A percentile compares a stretch with the other conserved stretches of the same genome.
Conservation (phyloP, 495 filamentous ascomycete genomes). For the Penicillium atrosanguineum region DNA sequence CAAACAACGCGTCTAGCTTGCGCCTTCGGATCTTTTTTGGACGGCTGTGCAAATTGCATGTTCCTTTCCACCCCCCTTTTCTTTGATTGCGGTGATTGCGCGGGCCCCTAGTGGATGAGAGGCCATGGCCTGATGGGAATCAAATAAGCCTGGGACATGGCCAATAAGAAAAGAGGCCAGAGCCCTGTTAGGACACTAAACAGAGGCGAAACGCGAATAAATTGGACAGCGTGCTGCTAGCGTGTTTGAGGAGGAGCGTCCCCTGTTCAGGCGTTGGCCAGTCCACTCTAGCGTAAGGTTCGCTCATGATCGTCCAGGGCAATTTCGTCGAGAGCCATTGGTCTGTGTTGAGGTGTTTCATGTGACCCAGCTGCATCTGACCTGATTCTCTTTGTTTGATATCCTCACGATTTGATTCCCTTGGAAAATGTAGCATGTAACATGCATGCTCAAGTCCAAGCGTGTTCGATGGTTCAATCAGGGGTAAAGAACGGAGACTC, state of each 20-base stretch:
- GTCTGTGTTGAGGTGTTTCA: slow-evolving; percentile 32
- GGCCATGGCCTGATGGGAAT: neutral
- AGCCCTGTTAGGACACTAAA: slow-evolving; percentile 2
- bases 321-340: slow-evolving; percentile 32
- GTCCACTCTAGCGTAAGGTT: slow-evolving; percentile 20
- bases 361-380: slow-evolving; percentile 13
- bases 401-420: neutral
- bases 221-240: slow-evolving; percentile 22
- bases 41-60: neutral
- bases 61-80: neutral
- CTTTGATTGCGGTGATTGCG: neutral
- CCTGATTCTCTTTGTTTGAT: neutral
- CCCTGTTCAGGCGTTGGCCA: slow-evolving; percentile 14
- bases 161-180: slow-evolving; percentile 12
- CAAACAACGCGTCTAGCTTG: slow-evolving; percentile 16
- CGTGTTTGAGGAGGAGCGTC: slow-evolving; percentile 23
- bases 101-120: neutral
- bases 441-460: neutral
- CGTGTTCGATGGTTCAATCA: slow-evolving; percentile 3
- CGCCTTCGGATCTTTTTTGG: neutral
- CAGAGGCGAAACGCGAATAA: slow-evolving; percentile 17
- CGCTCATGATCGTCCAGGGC: slow-evolving; percentile 27
- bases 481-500: slow-evolving; percentile 8
- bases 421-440: neutral
- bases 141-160: neutral